Base-by-base conservation (phyloP, 306 rosid species). In the Erythrophleum fordii region DNA sequence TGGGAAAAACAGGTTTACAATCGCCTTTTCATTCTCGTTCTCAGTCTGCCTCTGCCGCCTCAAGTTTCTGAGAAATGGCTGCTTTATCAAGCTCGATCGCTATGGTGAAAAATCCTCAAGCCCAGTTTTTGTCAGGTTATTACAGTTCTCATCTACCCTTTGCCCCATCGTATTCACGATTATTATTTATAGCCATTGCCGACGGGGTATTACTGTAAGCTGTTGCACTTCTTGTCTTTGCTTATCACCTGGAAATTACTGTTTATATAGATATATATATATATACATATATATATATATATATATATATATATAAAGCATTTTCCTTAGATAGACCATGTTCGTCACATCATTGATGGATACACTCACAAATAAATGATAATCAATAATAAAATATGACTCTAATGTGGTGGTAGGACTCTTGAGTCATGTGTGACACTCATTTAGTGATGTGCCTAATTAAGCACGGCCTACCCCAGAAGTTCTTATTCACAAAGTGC, bases 81-180 rank as follows among this genome's bases (percentile, higher is more conserved):
- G 1, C 84, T 58, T 45, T 88, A 37, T 84, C 91, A 66, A 76
- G 35, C 72, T 83, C 84, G 23, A 51, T 84, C 60, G 61, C 69
- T 37, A 16, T 61, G 74, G 46, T 35, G 8, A 80, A 39, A 42
- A 82, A 22, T 75, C 80, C 82, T 46, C 66, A 59, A 4, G 64
- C 86, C 61, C 86, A 75, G 13, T 76, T 85, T 73, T 64, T 79
- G 0, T 75, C 88, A 76, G 89, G 91, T 86, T 1, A 55, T 62
- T 28, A 10, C 7, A 6, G 9, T 13, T 60, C 37, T 28, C 11
- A 2, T 60, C 67, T n/a, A 11, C 49, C 25, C 37, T 20, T 22
- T 14, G 37, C 25, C 11, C 16, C n/a, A 13, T 46, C 20, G 5
- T 31, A 17, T 76, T 45, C 13, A 16, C 14, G 13, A 1, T 70